Evolutionary conservation across 768 basidiomycete species (phyloP).

Genomic region (Strobilomyces confusus): DNA sequence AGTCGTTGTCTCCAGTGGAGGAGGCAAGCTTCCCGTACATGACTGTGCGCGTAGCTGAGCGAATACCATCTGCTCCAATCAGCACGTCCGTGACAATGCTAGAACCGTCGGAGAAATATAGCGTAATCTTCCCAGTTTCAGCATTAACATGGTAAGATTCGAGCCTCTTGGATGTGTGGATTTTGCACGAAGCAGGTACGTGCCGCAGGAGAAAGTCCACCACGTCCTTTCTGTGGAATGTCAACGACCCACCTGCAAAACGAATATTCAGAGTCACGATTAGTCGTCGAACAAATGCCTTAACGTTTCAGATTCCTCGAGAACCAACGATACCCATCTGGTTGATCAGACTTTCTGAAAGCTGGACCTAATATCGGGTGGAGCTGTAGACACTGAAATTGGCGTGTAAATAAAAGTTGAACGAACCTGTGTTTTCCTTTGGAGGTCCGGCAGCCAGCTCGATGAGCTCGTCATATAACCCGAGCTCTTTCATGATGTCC

Average conservation of each 20-base stretch:
- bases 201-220: conserved; percentile 32
- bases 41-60: conserved; percentile 30
- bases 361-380: conserved; percentile 15
- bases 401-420: too few species aligned
- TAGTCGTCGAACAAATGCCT: neutral
- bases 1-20: neutral
- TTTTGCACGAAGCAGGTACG: conserved; percentile 23
- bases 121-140: conserved; percentile 18
- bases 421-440: conserved; percentile 21
- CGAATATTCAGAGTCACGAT: neutral
- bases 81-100: conserved; percentile 37
- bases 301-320: conserved; percentile 24
- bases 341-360: conserved; percentile 34
- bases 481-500: conserved; percentile 38
- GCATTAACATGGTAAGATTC: conserved; percentile 25
- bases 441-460: conserved; percentile 15
- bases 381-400: neutral
- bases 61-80: conserved; percentile 43
- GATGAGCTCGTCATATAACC: conserved; percentile 33
- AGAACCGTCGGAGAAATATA: conserved; percentile 38
- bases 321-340: conserved; percentile 28
- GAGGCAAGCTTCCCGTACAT: conserved; percentile 23
- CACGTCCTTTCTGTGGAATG: conserved; percentile 38
- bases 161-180: conserved; percentile 37
- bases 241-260: conserved; percentile 25